Evolutionary conservation across 2,329 filamentous ascomycete genomes (phyloP).

Genomic region (Chrysosporium queenslandicum): DNA sequence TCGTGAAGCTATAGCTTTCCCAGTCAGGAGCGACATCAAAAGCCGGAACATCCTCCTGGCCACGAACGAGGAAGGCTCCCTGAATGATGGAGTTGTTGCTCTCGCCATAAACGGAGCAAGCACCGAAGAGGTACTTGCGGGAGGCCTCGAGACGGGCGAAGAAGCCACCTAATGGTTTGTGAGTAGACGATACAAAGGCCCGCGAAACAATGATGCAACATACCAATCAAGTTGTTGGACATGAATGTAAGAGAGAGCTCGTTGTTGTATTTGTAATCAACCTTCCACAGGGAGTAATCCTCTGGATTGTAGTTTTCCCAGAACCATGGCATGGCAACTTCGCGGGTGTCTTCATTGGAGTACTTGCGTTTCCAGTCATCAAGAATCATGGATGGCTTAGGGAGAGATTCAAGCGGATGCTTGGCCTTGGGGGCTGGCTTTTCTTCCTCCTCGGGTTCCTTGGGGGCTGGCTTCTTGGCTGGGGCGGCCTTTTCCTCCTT

Average conservation of each 20-base stretch:
- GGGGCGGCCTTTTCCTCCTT: conserved; percentile 49
- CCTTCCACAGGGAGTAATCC: conserved; percentile 90
- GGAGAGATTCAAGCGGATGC: conserved; percentile 84
- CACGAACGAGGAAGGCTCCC: conserved; percentile 91
- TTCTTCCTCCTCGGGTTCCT: conserved; percentile 50
- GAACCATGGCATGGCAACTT: conserved; percentile 87
- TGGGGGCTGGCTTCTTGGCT: conserved; percentile 44
- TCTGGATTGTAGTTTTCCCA: conserved; percentile 92
- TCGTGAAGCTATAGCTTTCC: conserved; percentile 93
- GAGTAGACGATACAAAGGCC: not conserved
- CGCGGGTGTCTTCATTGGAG: conserved; percentile 84
- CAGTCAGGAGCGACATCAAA: conserved; percentile 96
- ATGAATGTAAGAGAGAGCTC: conserved; percentile 98
- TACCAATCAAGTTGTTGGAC: conserved; percentile 91
- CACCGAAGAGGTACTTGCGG: conserved; percentile 96
- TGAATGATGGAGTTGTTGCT: conserved; percentile 83
- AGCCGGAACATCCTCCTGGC: conserved; percentile 72
- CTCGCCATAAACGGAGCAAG: conserved; percentile 75
- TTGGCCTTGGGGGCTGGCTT: conserved; percentile 74
- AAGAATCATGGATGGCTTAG: conserved; percentile 67
- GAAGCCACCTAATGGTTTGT: conserved; percentile 59
- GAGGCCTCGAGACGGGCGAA: conserved; percentile 93
- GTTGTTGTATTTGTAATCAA: conserved; percentile 98
- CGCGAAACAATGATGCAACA: conserved; percentile 18
- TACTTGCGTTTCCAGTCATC: conserved; percentile 99